These are phyloP conservation scores for Excoecaria cochinchinensis DNA, from an alignment of 345 rosid species.

Conservation along the genomic window DNA sequence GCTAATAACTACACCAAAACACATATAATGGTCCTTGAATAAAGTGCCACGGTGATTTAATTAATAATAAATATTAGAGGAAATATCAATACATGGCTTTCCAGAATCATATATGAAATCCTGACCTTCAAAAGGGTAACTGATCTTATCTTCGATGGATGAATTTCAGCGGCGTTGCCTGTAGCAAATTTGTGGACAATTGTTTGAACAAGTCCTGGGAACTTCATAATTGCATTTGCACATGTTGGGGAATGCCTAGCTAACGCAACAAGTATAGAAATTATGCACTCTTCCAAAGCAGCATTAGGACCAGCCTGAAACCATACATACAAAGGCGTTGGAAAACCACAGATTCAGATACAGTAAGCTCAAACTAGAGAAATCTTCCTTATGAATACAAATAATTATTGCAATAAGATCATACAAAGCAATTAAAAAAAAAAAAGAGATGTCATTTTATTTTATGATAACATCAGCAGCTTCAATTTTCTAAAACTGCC, in stretches of 20 bases:
- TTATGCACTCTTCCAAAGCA: constrained; percentile 57
- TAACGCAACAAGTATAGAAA: constrained; percentile 63
- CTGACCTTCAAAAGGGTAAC: constrained; percentile 71
- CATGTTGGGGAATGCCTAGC: constrained; percentile 90
- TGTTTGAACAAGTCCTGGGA: constrained; percentile 61
- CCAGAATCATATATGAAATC: constrained; percentile 3
- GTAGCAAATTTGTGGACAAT: constrained; percentile 57
- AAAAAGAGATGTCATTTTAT: neutral
- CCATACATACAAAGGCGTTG: constrained; percentile 17
- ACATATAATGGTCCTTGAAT: constrained; percentile 9
- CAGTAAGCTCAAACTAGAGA: neutral
- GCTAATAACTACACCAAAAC: constrained; percentile 60
- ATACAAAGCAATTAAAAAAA: neutral
- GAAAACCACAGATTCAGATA: constrained; percentile 11
- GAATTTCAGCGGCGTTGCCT: constrained; percentile 41
- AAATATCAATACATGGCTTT: neutral
- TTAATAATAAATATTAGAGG: constrained; percentile 1
- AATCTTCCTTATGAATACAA: neutral
- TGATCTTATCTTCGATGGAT: constrained; percentile 58
- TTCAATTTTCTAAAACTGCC: neutral
- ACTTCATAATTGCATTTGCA: constrained; percentile 68
- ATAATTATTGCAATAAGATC: neutral
- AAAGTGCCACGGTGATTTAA: constrained; percentile 9
- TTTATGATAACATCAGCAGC: neutral
- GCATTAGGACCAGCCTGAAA: constrained; percentile 57